phyloP scores from a whole-genome alignment of 148 eudicot genomes.

The Rhododendron williamsianum region DNA sequence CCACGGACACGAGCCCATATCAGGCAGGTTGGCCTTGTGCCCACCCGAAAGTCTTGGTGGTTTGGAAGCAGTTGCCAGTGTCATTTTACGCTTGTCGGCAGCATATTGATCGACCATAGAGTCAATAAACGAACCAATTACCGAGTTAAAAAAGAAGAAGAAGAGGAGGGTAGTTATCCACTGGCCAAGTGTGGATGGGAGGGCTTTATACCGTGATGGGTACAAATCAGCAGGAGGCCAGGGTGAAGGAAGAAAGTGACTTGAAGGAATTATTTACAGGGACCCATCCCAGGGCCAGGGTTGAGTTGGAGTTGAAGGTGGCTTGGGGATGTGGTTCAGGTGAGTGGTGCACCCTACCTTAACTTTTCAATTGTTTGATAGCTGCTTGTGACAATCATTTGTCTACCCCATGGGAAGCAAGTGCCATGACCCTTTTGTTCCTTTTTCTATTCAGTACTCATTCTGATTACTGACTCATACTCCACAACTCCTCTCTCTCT shows the following conservation, averaged over 20 bases:
- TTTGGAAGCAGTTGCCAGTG: not conserved
- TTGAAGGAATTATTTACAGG: not conserved
- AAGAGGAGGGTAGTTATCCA: not conserved
- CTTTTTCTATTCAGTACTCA: not conserved
- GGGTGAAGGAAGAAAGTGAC: conserved; percentile 1
- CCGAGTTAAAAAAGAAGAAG: not conserved
- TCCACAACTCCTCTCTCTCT: conserved; percentile 1
- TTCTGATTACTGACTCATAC: conserved; percentile 8
- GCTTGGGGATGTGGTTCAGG: not conserved
- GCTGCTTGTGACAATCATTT: not conserved
- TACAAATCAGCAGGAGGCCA: not conserved
- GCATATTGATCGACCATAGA: not conserved
- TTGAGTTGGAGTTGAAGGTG: conserved; percentile 8
- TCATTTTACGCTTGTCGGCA: not conserved
- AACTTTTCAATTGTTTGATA: not conserved
- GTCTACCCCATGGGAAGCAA: conserved; percentile 5
- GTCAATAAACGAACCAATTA: not conserved
- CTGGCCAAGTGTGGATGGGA: not conserved
- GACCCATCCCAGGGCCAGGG: conserved; percentile 7
- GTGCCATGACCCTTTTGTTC: not conserved
- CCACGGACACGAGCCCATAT: not conserved
- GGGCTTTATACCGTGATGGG: not conserved
- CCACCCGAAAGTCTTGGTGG: not conserved
- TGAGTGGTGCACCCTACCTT: not conserved
- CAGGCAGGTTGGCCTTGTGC: not conserved